Base-by-base conservation (phyloP, 176 grass and related monocot species). In the Saccharum spontaneum region DNA sequence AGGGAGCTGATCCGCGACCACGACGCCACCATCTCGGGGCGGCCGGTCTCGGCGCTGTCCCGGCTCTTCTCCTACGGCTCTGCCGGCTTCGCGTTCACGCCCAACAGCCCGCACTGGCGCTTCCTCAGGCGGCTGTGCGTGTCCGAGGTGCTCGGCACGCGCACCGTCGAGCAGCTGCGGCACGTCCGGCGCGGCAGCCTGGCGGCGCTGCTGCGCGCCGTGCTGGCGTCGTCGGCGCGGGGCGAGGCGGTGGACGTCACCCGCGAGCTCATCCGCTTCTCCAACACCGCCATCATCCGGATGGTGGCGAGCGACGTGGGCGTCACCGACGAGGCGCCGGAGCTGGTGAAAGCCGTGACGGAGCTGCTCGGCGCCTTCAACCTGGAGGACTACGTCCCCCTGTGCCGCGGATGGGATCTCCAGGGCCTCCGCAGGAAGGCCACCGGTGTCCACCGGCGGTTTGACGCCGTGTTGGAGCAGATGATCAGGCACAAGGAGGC, bases 361-460 rank as follows among this genome's bases (percentile, higher is more conserved):
- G 95, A 88, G 90, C 62, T 97, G 23, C 69, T 85, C 1, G 92
- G 92, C 0, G 78, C 79, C 7, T 97, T 97, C 45, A 97, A 97
- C 73, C 38, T 78, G 0, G 83, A 82, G 22, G 92, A 94, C 50
- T 94, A 91, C 63, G 86, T 94, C 10, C 40, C 92, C 10, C 13
- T 91, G 22, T 92, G 87, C 90, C 79, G 83, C 10, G 92, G 90
- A 0, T 80, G 89, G 82, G 92, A 97, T 48, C 6, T 97, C 13
- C 94, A 97, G 87, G 92, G 94, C 10, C 86, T 97, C 33, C 68
- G 93, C 8, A 60, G 77, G 33, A 82, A 79, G 8, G 75, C 90
- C 1, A 70, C 64, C 12, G 86, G 62, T 12, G 86, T 97, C 9
- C 92, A 84, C 59, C 73, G 54, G 0, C 83, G 86, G 6, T 97